Conservation (phyloP, 805 yeast species). For the Komagataella phaffii region DNA sequence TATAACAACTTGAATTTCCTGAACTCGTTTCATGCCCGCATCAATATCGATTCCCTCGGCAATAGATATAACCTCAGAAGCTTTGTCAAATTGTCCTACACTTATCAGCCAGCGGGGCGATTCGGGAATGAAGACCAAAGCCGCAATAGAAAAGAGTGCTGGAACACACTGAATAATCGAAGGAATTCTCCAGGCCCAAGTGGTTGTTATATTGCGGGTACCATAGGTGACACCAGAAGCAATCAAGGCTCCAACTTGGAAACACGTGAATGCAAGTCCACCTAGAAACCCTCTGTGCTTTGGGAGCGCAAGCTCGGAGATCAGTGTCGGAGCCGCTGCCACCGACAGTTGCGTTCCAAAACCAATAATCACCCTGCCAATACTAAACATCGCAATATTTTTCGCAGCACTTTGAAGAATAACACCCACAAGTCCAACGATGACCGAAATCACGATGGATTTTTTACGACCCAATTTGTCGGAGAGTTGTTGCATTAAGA, state of each 20-base stretch:
- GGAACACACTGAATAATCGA: constrained; percentile 15
- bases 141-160: constrained; percentile 9
- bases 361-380: constrained; percentile 22
- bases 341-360: constrained; percentile 18
- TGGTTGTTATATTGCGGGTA: constrained; percentile 9
- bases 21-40: constrained; percentile 1
- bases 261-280: constrained; percentile 15
- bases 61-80: constrained; percentile 10
- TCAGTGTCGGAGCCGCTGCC: constrained; percentile 20
- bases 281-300: constrained; percentile 16
- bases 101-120: constrained; percentile 19
- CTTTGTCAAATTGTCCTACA: constrained; percentile 14
- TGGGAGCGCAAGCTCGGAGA: constrained; percentile 20
- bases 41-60: background rate
- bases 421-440: constrained; percentile 18
- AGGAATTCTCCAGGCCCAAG: constrained; percentile 20
- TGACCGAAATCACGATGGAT: constrained; percentile 13
- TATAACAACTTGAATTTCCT: constrained; percentile 12
- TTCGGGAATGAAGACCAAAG: constrained; percentile 15
- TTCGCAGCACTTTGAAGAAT: constrained; percentile 23
- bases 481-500: constrained; percentile 11
- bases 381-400: constrained; percentile 21
- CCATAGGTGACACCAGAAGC: constrained; percentile 17
- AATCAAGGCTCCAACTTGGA: constrained; percentile 16
- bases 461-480: constrained; percentile 17